Percentiles rank a stretch among this genome's conserved stretches.
phyloP scores from a whole-genome alignment of 1,284 basidiomycete species.

The Athelia sp. region DNA sequence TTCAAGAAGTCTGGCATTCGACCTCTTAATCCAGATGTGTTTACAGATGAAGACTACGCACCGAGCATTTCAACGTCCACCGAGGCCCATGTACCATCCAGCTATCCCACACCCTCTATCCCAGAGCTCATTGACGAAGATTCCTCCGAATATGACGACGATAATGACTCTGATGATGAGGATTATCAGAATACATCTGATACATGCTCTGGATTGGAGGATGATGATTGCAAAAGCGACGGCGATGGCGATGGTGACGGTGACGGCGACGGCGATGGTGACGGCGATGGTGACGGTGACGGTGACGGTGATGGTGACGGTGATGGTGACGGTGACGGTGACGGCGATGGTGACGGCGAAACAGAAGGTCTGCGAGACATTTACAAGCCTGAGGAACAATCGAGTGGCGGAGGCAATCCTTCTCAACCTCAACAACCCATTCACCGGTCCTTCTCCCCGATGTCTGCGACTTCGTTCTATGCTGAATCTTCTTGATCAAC shows the following conservation, averaged over 20 bases:
- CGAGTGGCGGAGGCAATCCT: no score
- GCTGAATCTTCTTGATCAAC: no score
- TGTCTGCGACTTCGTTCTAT: no score
- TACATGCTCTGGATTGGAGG: not conserved
- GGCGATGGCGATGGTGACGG: not conserved
- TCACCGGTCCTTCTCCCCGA: no score
- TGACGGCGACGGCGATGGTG: not conserved
- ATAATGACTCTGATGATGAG: not conserved
- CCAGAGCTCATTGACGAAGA: not conserved
- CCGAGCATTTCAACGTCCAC: constrained; percentile 4
- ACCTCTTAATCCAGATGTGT: constrained; percentile 5
- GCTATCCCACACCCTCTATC: not conserved
- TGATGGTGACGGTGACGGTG: not conserved
- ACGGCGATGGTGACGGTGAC: not conserved
- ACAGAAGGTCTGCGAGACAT: no score
- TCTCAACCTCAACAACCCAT: no score
- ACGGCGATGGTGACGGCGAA: not conserved
- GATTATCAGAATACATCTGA: not conserved
- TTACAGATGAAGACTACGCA: constrained; percentile 5
- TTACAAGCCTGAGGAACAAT: no score
- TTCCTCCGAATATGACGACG: not conserved
- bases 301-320: not conserved
- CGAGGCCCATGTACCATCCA: not conserved
- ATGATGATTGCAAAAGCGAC: not conserved
- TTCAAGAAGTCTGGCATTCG: constrained; percentile 5